Evolutionary conservation across 257 asterid species (phyloP).

Genomic region (Anisodus acutangulus): DNA sequence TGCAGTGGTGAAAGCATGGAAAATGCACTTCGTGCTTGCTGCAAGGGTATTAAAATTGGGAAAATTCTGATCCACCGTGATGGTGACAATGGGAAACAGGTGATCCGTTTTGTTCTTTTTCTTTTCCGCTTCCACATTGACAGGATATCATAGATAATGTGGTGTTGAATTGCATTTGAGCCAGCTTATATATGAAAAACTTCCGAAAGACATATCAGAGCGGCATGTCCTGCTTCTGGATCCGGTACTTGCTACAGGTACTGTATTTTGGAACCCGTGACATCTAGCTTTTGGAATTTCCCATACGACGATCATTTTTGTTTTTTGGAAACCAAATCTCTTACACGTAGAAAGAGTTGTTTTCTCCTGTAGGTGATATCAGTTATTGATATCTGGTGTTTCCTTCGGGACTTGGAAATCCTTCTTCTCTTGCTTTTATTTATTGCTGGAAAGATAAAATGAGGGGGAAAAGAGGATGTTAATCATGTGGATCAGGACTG

Average conservation of each 20-base stretch:
- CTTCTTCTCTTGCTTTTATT: neutral
- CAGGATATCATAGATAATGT: conserved; percentile 24
- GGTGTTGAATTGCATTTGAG: conserved; percentile 26
- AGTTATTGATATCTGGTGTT: neutral
- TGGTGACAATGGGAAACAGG: conserved; percentile 99
- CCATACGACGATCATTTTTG: neutral
- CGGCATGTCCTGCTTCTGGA: conserved; percentile 97
- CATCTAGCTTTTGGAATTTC: neutral
- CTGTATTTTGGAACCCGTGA: neutral
- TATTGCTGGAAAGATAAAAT: neutral
- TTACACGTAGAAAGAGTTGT: neutral
- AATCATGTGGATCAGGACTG: neutral
- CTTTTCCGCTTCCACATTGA: conserved; percentile 28
- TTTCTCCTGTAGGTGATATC: neutral
- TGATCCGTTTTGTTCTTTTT: conserved; percentile 33
- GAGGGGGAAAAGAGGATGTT: neutral
- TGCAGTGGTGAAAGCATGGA: conserved; percentile 99
- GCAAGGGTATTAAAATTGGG: conserved; percentile 98
- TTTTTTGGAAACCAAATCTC: neutral
- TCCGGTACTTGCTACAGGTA: conserved; percentile 99
- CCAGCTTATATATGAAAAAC: conserved; percentile 99
- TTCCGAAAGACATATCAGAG: conserved; percentile 87
- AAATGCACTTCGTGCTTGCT: conserved; percentile 97
- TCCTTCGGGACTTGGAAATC: neutral
- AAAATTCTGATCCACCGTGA: conserved; percentile 94